These are phyloP conservation scores for Chalciporus sphaerocephalus DNA, from an alignment of 768 basidiomycete genomes.

Conservation along the genomic window DNA sequence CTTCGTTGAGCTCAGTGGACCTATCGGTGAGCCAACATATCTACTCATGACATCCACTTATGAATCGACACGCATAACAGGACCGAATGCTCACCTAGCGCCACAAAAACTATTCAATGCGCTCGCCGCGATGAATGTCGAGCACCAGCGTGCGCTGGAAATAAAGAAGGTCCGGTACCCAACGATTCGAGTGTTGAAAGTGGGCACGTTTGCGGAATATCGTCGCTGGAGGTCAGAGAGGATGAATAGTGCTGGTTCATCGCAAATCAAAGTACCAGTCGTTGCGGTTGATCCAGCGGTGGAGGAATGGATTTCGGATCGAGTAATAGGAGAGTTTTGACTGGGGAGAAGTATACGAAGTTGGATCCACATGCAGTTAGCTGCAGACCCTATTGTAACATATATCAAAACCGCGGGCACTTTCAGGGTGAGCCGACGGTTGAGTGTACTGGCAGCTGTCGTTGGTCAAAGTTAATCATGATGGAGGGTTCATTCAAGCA, in stretches of 20 bases:
- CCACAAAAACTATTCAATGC: conserved; percentile 8
- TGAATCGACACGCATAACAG: background rate
- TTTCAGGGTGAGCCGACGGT: no score
- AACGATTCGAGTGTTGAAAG: conserved; percentile 20
- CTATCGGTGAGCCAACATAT: conserved; percentile 6
- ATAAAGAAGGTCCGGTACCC: conserved; percentile 7
- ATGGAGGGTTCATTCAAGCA: no score
- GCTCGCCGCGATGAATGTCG: background rate
- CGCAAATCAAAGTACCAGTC: conserved; percentile 17
- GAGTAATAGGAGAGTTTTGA: conserved; percentile 14
- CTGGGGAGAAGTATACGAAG: background rate
- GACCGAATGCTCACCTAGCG: conserved; percentile 2
- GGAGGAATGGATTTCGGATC: conserved; percentile 16
- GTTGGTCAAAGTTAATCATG: no score
- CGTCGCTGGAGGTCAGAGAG: conserved; percentile 11
- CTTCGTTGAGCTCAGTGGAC: conserved; percentile 11
- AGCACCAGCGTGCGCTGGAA: background rate
- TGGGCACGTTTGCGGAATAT: conserved; percentile 19
- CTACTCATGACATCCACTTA: background rate
- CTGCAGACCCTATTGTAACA: no score
- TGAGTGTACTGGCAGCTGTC: no score
- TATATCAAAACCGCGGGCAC: no score
- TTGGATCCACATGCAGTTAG: background rate
- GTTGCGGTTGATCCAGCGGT: conserved; percentile 1
- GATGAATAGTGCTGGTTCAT: background rate